These are phyloP conservation scores for Nicotiana paniculata DNA, from an alignment of 257 asterid genomes.

Conservation along the genomic window DNA sequence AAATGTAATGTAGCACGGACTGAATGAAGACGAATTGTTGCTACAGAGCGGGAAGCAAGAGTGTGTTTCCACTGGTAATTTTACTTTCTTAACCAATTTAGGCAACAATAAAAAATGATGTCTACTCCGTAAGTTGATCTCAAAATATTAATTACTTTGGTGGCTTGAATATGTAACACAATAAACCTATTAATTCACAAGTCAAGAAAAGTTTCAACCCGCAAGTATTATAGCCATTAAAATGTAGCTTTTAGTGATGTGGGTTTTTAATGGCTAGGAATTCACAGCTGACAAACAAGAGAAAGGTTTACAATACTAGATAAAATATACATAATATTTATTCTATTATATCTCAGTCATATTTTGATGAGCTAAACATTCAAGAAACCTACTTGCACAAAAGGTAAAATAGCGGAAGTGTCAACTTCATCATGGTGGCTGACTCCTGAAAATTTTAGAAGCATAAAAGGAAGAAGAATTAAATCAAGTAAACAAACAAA, in stretches of 20 bases:
- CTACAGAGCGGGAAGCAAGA: neutral
- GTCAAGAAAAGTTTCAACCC: neutral
- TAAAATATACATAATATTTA: neutral
- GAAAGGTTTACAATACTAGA: neutral
- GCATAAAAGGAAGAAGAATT: neutral
- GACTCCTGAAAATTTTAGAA: slow-evolving; percentile 49
- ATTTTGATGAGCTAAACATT: neutral
- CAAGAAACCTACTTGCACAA: slow-evolving; percentile 50
- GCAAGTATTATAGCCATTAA: neutral
- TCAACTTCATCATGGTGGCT: slow-evolving; percentile 92
- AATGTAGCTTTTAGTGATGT: neutral
- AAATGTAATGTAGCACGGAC: neutral
- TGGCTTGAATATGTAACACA: neutral
- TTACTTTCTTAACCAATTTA: neutral
- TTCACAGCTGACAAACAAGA: neutral
- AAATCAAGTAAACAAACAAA: neutral
- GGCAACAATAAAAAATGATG: neutral
- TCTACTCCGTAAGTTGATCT: neutral
- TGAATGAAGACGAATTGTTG: neutral
- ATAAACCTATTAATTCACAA: neutral
- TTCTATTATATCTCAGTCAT: neutral
- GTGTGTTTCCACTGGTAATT: neutral
- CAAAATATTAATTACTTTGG: neutral
- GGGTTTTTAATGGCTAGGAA: neutral
- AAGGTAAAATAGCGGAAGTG: slow-evolving; percentile 54